These are phyloP conservation scores for Citrullus amarus DNA, from an alignment of 306 rosid species.

Conservation along the genomic window DNA sequence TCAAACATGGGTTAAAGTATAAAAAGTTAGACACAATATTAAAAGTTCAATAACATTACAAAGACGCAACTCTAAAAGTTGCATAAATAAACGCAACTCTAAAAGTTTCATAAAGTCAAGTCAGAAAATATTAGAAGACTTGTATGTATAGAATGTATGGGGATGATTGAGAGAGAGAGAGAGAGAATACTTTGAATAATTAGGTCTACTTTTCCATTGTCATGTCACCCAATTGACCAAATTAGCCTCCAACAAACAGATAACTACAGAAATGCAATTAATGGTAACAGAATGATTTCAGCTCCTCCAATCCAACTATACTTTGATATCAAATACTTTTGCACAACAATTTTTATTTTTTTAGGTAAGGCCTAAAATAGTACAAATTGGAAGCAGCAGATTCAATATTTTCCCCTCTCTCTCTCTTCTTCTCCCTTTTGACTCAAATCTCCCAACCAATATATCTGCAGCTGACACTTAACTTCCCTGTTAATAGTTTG, in stretches of 20 bases:
- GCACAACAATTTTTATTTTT: background rate
- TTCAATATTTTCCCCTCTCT: background rate
- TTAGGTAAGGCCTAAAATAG: background rate
- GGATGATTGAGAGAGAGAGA: background rate
- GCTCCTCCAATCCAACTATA: conserved; percentile 1
- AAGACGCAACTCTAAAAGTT: no score
- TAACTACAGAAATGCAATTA: conserved; percentile 2
- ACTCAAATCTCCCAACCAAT: conserved; percentile 9
- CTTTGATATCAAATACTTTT: conserved; percentile 6
- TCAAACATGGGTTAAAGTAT: no score
- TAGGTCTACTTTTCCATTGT: background rate
- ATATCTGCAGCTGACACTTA: conserved; percentile 7
- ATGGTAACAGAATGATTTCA: background rate
- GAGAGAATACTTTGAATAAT: background rate
- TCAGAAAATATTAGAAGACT: no score
- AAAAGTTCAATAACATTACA: no score
- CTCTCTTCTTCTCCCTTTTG: background rate
- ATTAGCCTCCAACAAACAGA: background rate
- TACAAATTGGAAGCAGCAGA: conserved; percentile 7
- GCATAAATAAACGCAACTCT: no score
- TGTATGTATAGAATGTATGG: background rate
- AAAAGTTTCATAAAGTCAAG: no score
- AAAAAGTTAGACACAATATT: no score
- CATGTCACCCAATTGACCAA: background rate
- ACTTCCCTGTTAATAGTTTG: background rate